Percentiles rank a stretch among this genome's conserved stretches.
Evolutionary conservation across 805 yeast species (phyloP).

Genomic region (Zygosaccharomyces gambellarensis): DNA sequence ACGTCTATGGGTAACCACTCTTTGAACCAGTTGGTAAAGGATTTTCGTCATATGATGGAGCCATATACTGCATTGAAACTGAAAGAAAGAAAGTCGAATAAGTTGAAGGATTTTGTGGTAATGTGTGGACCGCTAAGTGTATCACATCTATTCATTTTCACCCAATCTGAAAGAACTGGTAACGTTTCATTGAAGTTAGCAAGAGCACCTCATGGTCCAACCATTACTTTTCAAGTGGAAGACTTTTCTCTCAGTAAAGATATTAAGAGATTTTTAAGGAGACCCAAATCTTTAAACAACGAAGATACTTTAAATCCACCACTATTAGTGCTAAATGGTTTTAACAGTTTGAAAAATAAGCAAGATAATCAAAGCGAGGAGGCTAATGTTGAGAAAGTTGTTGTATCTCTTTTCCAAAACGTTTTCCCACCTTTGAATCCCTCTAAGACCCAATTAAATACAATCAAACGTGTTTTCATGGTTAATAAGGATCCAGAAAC

Average conservation of each 20-base stretch:
- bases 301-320: constrained; percentile 81
- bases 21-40: constrained; percentile 76
- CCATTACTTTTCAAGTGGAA: constrained; percentile 72
- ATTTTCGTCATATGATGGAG: constrained; percentile 86
- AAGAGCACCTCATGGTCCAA: constrained; percentile 91
- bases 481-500: constrained; percentile 67
- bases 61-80: constrained; percentile 93
- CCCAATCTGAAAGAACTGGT: constrained; percentile 73
- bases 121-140: constrained; percentile 98
- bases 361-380: constrained; percentile 13
- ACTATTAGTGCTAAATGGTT: constrained; percentile 87
- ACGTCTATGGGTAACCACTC: constrained; percentile 59
- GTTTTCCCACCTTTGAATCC: constrained; percentile 95
- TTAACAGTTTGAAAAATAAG: constrained; percentile 35
- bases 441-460: constrained; percentile 62
- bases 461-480: constrained; percentile 81
- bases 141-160: constrained; percentile 79
- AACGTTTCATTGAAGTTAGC: constrained; percentile 78
- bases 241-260: constrained; percentile 81
- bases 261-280: constrained; percentile 59
- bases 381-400: constrained; percentile 67
- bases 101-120: constrained; percentile 88
- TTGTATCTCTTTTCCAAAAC: constrained; percentile 88
- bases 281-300: constrained; percentile 71
- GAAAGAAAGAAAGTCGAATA: constrained; percentile 81